Evolutionary conservation across 306 rosid species (phyloP).

Genomic region (Quercus robur): DNA sequence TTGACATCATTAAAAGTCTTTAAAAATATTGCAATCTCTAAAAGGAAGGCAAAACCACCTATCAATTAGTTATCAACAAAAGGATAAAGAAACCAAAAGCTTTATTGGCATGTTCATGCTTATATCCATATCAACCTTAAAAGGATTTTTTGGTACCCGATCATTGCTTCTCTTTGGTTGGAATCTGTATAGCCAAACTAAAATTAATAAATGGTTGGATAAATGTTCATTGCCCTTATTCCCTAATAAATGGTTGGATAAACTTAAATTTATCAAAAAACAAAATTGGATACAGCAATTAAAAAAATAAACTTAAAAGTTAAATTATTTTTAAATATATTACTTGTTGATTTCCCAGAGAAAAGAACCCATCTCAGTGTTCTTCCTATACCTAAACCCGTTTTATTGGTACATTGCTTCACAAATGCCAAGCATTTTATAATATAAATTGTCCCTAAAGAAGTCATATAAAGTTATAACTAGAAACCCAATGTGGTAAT

Average conservation of each 20-base stretch:
- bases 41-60: background rate
- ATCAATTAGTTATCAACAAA: background rate
- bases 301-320: too few species aligned
- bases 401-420: background rate
- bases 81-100: too few species aligned
- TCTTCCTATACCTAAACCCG: background rate
- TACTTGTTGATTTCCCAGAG: background rate
- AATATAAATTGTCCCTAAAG: background rate
- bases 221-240: background rate
- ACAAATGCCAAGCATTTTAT: background rate
- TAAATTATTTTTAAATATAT: background rate
- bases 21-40: background rate
- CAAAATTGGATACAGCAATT: too few species aligned
- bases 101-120: too few species aligned
- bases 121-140: background rate
- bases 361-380: background rate
- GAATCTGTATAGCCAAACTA: background rate
- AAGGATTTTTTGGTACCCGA: background rate
- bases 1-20: too few species aligned
- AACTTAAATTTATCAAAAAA: too few species aligned
- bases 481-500: too few species aligned
- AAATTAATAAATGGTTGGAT: background rate
- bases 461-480: background rate
- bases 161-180: background rate
- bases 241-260: too few species aligned